Evolutionary conservation across 2,329 filamentous ascomycete genomes (phyloP), one percentile per base, ranked within the genome.

Genomic region (Colletotrichum scovillei): DNA sequence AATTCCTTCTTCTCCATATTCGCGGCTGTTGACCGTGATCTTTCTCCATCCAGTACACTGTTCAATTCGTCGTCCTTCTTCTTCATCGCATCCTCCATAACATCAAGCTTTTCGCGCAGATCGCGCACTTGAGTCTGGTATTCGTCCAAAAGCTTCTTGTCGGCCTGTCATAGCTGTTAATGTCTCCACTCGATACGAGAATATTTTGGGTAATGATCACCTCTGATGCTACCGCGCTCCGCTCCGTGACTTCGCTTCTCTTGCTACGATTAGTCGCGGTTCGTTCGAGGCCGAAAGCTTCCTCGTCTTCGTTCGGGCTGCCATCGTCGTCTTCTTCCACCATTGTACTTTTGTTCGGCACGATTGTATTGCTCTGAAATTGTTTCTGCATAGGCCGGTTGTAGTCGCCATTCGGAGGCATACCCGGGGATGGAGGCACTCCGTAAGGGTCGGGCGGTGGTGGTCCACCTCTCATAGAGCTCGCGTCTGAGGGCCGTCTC

Each of bases 291-390:
- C 88, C 89, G 80, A 94, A 94, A 2, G 90, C 88, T 79, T 92
- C 90, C 67, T 92, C 88, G 63, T 87, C 87, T 76, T 88, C 86
- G 74, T 91, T 80, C 19, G 89, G 88, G 24, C 83, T 84, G 24
- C 87, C 88, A 75, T 94, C 94, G 77, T 97, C 95, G 76, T 97
- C 95, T 80, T 98, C 97, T 82, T 99, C 97, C 1, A 98, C 91
- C 92, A 98, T 95, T 0, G 94, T 98, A 79, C 96, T 97, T 84
- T 98, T 99, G 81, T 98, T 98, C 0, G 97, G 97, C 38, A 98
- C 93, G 78, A 98, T 97, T 0, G 95, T 98, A 80, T 97, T 98
- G 80, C 93, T 96, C 80, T 98, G 95, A 76, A 97, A 95, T 49
- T 95, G 95, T 80, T 97, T 98, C 19, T 94, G 93, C 76, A 94